Conservation (phyloP, 1,139 yeast species). For the Yamadazyma blattariae region DNA sequence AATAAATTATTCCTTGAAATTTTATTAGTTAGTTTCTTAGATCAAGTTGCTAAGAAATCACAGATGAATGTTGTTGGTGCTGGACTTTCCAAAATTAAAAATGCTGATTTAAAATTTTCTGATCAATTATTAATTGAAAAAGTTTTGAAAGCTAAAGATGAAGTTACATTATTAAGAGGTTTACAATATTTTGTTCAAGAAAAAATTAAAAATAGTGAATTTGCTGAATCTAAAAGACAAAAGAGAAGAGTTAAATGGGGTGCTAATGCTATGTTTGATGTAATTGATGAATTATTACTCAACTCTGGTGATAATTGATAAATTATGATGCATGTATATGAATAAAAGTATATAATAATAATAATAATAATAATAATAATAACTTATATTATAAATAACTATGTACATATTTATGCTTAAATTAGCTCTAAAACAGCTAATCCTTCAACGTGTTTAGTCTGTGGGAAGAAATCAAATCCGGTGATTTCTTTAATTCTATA, state of each 20-base stretch:
- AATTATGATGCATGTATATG: neutral
- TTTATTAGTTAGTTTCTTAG: slow-evolving; percentile 64
- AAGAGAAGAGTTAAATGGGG: slow-evolving; percentile 71
- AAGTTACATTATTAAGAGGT: slow-evolving; percentile 64
- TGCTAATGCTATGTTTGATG: slow-evolving; percentile 49
- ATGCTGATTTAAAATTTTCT: slow-evolving; percentile 42
- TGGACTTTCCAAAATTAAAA: slow-evolving; percentile 30
- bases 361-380: too few relatives aligned
- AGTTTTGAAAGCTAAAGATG: slow-evolving; percentile 61
- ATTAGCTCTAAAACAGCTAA: slow-evolving; percentile 33
- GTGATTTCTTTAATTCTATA: slow-evolving; percentile 31
- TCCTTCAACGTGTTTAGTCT: slow-evolving; percentile 47
- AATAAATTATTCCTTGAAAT: slow-evolving; percentile 70
- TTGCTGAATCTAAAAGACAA: slow-evolving; percentile 60
- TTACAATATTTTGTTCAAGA: slow-evolving; percentile 65
- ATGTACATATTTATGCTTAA: slow-evolving; percentile 4
- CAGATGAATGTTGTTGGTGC: slow-evolving; percentile 50
- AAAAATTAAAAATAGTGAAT: slow-evolving; percentile 47
- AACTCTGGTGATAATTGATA: slow-evolving; percentile 5
- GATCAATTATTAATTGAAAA: slow-evolving; percentile 55
- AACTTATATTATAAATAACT: neutral
- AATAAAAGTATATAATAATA: neutral
- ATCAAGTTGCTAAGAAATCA: slow-evolving; percentile 63
- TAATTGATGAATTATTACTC: slow-evolving; percentile 43
- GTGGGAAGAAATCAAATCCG: slow-evolving; percentile 50